Percentiles rank a stretch among this genome's conserved stretches.
These are phyloP conservation scores for Periconia macrospinosa DNA, from an alignment of 2,329 filamentous ascomycete species.

Conservation along the genomic window DNA sequence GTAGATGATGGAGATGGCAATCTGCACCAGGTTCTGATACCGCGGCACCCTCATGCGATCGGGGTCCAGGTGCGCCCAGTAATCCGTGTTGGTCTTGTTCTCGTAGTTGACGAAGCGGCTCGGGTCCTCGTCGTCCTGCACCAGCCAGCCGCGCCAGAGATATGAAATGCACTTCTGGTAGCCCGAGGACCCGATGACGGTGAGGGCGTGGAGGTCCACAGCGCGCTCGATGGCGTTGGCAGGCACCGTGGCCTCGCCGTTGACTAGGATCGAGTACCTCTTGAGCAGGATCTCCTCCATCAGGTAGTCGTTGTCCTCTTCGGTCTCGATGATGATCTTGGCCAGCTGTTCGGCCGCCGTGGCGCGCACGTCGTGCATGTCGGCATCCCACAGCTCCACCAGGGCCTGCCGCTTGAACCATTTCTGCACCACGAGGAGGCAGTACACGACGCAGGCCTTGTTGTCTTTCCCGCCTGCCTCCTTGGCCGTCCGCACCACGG, in stretches of 20 bases:
- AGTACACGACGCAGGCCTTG: slow-evolving; percentile 79
- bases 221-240: slow-evolving; percentile 91
- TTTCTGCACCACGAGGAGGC: slow-evolving; percentile 71
- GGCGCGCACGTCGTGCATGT: slow-evolving; percentile 77
- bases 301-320: slow-evolving; percentile 77
- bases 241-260: slow-evolving; percentile 71
- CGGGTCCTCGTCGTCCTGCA: slow-evolving; percentile 92
- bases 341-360: slow-evolving; percentile 88
- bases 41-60: slow-evolving; percentile 90
- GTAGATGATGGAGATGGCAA: slow-evolving; percentile 81
- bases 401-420: slow-evolving; percentile 80
- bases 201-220: slow-evolving; percentile 86
- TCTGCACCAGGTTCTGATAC: slow-evolving; percentile 89
- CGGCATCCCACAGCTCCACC: slow-evolving; percentile 88
- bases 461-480: slow-evolving; percentile 78
- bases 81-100: slow-evolving; percentile 75
- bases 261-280: slow-evolving; percentile 78
- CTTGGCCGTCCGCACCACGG: slow-evolving; percentile 78
- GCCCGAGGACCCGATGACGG: slow-evolving; percentile 85
- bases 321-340: slow-evolving; percentile 83
- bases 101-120: slow-evolving; percentile 88
- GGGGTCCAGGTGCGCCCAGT: slow-evolving; percentile 83
- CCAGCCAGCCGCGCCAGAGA: slow-evolving; percentile 93
- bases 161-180: slow-evolving; percentile 95
- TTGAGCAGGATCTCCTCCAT: slow-evolving; percentile 82